phyloP scores from a whole-genome alignment of 768 basidiomycete species.

The Auricularia sp. region DNA sequence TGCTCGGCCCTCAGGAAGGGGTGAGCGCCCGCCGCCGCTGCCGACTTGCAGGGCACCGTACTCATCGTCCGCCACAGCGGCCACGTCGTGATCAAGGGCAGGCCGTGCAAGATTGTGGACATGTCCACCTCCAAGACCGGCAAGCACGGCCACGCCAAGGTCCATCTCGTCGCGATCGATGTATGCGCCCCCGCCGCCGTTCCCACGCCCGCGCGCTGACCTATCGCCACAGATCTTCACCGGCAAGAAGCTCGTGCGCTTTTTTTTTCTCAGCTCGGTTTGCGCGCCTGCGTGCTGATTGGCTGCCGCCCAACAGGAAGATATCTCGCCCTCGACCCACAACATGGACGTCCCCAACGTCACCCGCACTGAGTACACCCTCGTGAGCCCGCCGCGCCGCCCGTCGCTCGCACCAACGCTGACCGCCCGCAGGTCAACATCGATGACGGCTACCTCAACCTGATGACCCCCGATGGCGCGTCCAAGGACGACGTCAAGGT shows the following conservation, averaged over 20 bases:
- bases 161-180: constrained; percentile 92
- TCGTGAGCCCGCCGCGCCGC: constrained; percentile 40
- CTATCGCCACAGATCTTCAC: constrained; percentile 77
- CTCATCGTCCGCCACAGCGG: constrained; percentile 46
- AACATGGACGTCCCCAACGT: constrained; percentile 99
- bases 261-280: constrained; percentile 8
- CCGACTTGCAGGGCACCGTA: background rate
- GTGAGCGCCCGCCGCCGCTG: constrained; percentile 5
- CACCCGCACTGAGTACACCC: constrained; percentile 76
- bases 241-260: constrained; percentile 82
- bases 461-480: constrained; percentile 71
- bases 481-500: constrained; percentile 91
- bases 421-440: constrained; percentile 54
- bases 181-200: constrained; percentile 1
- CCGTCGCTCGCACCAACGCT: background rate
- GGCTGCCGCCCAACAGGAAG: constrained; percentile 48
- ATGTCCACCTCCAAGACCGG: constrained; percentile 99
- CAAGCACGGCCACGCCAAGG: constrained; percentile 99
- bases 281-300: background rate
- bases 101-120: constrained; percentile 98
- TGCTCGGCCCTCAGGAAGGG: constrained; percentile 84
- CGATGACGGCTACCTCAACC: constrained; percentile 91
- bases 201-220: background rate
- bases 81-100: constrained; percentile 91
- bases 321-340: constrained; percentile 94